A percentile compares a stretch with the other conserved stretches of the same genome.
These are phyloP conservation scores for Lithospermum erythrorhizon DNA, from an alignment of 257 asterid species.

Conservation along the genomic window DNA sequence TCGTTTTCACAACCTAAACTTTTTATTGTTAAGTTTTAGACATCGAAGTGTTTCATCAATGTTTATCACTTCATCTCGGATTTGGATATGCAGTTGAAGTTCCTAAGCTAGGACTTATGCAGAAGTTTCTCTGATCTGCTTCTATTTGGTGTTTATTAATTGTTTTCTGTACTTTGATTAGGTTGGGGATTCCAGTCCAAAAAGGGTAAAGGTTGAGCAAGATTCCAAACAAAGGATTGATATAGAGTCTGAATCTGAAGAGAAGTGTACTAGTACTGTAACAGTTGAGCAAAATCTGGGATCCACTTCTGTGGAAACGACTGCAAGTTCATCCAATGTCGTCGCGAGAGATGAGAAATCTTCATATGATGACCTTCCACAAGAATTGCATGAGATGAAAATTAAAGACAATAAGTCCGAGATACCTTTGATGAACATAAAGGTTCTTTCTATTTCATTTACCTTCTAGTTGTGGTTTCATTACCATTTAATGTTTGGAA, in stretches of 20 bases:
- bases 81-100: background rate
- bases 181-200: constrained; percentile 48
- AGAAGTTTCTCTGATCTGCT: background rate
- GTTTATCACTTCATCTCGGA: background rate
- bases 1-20: no score
- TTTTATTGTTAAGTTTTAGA: no score
- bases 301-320: constrained; percentile 23
- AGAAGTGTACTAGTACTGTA: constrained; percentile 19
- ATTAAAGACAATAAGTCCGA: constrained; percentile 27
- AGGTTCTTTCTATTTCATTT: constrained; percentile 32
- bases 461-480: background rate
- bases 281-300: constrained; percentile 22
- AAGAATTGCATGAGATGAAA: constrained; percentile 27
- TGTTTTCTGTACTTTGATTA: constrained; percentile 14
- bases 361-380: constrained; percentile 30
- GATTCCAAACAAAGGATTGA: constrained; percentile 29
- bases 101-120: background rate
- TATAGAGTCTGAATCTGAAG: constrained; percentile 25
- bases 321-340: constrained; percentile 26
- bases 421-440: constrained; percentile 29
- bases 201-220: constrained; percentile 56
- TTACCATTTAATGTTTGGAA: background rate
- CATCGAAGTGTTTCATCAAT: no score
- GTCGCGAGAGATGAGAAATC: constrained; percentile 24
- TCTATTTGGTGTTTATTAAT: constrained; percentile 1